phyloP scores from a whole-genome alignment of 257 asterid species.

The Jacaranda copaia region DNA sequence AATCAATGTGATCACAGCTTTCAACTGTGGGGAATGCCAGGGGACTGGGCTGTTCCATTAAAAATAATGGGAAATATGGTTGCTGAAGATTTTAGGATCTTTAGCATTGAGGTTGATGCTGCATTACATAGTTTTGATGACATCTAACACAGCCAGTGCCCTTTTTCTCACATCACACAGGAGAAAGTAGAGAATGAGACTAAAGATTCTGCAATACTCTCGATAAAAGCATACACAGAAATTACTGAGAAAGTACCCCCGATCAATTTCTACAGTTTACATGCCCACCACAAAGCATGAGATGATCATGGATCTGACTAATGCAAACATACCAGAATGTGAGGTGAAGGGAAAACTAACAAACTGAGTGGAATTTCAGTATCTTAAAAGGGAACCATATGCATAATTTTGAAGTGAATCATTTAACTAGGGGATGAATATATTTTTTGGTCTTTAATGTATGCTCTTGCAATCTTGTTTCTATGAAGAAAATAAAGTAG shows the following conservation, averaged over 20 bases:
- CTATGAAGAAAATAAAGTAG: constrained; percentile 6
- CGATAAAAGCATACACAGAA: not conserved
- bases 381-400: constrained; percentile 15
- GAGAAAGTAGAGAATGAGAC: constrained; percentile 8
- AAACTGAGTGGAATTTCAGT: constrained; percentile 1
- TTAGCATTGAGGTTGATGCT: constrained; percentile 13
- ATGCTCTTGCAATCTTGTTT: constrained; percentile 18
- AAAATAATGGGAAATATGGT: constrained; percentile 3
- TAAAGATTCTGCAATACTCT: not conserved
- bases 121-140: not conserved
- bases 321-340: constrained; percentile 2
- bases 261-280: constrained; percentile 2
- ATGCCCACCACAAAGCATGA: not conserved
- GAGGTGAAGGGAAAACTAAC: constrained; percentile 6
- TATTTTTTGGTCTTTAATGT: constrained; percentile 3
- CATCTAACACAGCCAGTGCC: not conserved
- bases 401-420: not conserved
- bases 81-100: constrained; percentile 2
- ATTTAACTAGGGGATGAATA: constrained; percentile 12
- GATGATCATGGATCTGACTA: constrained; percentile 9
- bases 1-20: not conserved
- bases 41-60: too few relatives aligned
- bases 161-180: too few relatives aligned
- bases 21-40: not conserved
- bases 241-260: not conserved